Conservation (phyloP, 1,139 yeast genomes). For the Yamadazyma songkhlaensis region DNA sequence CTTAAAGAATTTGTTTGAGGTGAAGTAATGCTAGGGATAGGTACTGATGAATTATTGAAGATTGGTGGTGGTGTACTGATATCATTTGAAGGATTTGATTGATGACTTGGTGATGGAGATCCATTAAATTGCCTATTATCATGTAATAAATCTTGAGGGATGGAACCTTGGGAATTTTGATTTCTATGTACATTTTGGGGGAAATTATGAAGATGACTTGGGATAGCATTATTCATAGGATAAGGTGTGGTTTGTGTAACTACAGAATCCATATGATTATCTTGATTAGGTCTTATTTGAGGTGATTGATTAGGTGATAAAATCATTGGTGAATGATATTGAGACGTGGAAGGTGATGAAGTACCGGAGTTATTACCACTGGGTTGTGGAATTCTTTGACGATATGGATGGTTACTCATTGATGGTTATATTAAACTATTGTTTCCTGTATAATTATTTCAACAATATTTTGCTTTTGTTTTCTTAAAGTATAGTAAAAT, state of each 20-base stretch:
- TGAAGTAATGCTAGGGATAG: slow-evolving; percentile 14
- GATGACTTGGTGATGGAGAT: too few relatives aligned
- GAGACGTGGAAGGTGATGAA: slow-evolving; percentile 9
- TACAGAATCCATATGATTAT: not conserved
- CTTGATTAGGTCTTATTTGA: slow-evolving; percentile 2
- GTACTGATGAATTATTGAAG: not conserved
- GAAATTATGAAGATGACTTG: not conserved
- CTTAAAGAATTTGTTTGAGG: slow-evolving; percentile 34
- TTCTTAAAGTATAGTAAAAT: too few relatives aligned
- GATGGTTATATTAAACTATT: not conserved
- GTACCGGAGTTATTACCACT: slow-evolving; percentile 1
- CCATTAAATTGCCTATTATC: slow-evolving; percentile 2
- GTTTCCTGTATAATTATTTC: too few relatives aligned
- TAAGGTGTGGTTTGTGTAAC: slow-evolving; percentile 11
- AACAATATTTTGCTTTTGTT: too few relatives aligned
- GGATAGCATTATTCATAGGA: slow-evolving; percentile 10
- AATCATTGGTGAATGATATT: slow-evolving; percentile 2
- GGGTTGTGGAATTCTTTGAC: slow-evolving; percentile 23
- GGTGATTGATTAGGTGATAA: slow-evolving; percentile 9
- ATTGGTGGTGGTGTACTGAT: slow-evolving; percentile 20
- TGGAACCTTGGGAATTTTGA: not conserved
- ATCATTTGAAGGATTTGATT: slow-evolving; percentile 7
- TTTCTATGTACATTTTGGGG: not conserved
- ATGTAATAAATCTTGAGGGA: slow-evolving; percentile 1
- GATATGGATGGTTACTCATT: slow-evolving; percentile 27